These are phyloP conservation scores for Eragrostis tef DNA, from an alignment of 202 grass and related monocot species.

Conservation along the genomic window DNA sequence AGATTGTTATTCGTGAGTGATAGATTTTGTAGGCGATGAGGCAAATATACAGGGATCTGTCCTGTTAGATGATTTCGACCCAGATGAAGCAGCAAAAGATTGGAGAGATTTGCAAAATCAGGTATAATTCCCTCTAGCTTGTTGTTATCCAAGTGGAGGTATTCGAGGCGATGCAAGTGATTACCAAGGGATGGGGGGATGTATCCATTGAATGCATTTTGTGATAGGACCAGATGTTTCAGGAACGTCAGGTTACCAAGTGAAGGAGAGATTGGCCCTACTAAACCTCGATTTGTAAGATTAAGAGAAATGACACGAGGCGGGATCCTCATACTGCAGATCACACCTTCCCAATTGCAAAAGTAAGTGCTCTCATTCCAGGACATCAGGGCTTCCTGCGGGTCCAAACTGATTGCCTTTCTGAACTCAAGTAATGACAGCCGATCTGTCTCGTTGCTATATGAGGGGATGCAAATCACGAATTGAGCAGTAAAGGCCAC, in stretches of 20 bases:
- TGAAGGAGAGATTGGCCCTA: neutral
- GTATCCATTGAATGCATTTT: neutral
- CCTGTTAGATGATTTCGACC: neutral
- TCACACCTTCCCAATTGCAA: neutral
- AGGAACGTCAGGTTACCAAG: neutral
- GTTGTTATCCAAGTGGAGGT: neutral
- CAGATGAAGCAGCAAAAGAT: neutral
- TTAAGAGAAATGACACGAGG: neutral
- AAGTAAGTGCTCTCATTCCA: neutral
- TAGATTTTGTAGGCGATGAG: neutral
- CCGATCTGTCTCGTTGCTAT: too few relatives aligned
- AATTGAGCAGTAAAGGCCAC: too few relatives aligned
- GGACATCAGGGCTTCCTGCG: too few relatives aligned
- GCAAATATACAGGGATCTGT: neutral
- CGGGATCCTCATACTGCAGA: neutral
- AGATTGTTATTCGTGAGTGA: neutral
- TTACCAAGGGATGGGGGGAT: neutral
- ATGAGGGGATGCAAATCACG: too few relatives aligned
- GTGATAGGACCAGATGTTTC: neutral
- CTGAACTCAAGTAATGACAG: too few relatives aligned
- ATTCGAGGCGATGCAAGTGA: neutral
- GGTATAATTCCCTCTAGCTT: neutral
- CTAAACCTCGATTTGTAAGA: neutral
- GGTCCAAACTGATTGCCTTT: too few relatives aligned
- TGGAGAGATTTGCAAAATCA: neutral